These are phyloP conservation scores for Pseudodiploospora longispora DNA, from an alignment of 2,329 filamentous ascomycete species.

Conservation along the genomic window DNA sequence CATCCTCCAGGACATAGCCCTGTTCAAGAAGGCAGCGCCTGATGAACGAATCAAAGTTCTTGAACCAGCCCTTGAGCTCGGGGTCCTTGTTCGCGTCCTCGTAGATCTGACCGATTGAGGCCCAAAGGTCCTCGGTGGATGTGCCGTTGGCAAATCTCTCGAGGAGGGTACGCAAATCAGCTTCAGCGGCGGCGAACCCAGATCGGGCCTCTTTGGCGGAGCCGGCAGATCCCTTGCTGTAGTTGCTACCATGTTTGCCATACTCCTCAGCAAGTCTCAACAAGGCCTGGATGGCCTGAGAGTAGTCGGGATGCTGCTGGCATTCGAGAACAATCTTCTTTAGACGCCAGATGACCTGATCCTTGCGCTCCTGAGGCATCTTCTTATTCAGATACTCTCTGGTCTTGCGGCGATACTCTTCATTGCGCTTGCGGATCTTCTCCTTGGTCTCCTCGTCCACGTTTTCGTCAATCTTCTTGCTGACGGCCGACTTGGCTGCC, in stretches of 20 bases:
- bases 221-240: constrained; percentile 57
- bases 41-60: constrained; percentile 65
- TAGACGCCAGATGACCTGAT: constrained; percentile 83
- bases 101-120: constrained; percentile 79
- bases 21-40: constrained; percentile 80
- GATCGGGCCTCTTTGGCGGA: constrained; percentile 67
- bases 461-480: constrained; percentile 53
- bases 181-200: constrained; percentile 62
- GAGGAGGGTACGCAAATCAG: constrained; percentile 70
- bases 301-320: constrained; percentile 90
- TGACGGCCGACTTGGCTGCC: constrained; percentile 34
- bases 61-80: constrained; percentile 87
- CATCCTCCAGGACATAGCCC: constrained; percentile 81
- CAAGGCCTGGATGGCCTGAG: constrained; percentile 82
- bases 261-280: constrained; percentile 81
- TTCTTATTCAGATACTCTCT: constrained; percentile 76
- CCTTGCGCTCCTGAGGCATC: constrained; percentile 84
- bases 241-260: constrained; percentile 59
- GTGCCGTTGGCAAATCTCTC: constrained; percentile 96
- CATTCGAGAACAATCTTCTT: constrained; percentile 98
- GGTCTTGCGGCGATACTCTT: constrained; percentile 40
- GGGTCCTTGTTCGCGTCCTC: constrained; percentile 76
- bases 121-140: constrained; percentile 77
- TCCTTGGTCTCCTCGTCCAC: constrained; percentile 57
- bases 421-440: constrained; percentile 34